Evolutionary conservation across 805 yeast species (phyloP).

Genomic region (Hagleromyces aurorensis): DNA sequence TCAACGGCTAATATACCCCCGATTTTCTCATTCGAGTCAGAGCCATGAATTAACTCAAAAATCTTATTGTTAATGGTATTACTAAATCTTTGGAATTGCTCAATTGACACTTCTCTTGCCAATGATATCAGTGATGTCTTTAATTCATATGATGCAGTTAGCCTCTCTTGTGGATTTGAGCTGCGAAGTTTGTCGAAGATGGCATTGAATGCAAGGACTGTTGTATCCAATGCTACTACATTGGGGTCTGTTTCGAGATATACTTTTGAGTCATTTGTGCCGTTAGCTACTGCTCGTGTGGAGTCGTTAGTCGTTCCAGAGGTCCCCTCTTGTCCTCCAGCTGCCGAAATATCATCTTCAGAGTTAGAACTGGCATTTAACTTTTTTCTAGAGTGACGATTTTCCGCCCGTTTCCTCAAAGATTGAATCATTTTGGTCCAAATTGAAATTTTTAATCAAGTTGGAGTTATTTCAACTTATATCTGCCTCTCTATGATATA

Average conservation of each 20-base stretch:
- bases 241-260: constrained; percentile 16
- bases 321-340: constrained; percentile 14
- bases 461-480: too few relatives aligned
- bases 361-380: constrained; percentile 18
- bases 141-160: constrained; percentile 59
- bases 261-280: constrained; percentile 14
- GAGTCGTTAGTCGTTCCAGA: constrained; percentile 13
- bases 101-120: constrained; percentile 74
- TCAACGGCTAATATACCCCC: constrained; percentile 93
- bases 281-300: constrained; percentile 10
- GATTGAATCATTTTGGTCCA: constrained; percentile 19
- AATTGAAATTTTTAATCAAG: too few relatives aligned
- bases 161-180: constrained; percentile 29
- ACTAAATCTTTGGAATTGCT: constrained; percentile 72
- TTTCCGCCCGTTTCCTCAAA: constrained; percentile 23
- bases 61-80: constrained; percentile 82
- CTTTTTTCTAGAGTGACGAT: constrained; percentile 18
- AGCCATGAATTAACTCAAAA: constrained; percentile 73
- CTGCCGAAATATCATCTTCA: constrained; percentile 18
- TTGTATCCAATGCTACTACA: constrained; percentile 21
- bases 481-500: too few relatives aligned
- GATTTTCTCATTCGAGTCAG: constrained; percentile 61
- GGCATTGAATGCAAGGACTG: constrained; percentile 29
- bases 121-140: constrained; percentile 60
- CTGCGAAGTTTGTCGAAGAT: constrained; percentile 35